These are phyloP conservation scores for Penicillium tannophilum DNA, from an alignment of 495 filamentous ascomycete species.

Conservation along the genomic window DNA sequence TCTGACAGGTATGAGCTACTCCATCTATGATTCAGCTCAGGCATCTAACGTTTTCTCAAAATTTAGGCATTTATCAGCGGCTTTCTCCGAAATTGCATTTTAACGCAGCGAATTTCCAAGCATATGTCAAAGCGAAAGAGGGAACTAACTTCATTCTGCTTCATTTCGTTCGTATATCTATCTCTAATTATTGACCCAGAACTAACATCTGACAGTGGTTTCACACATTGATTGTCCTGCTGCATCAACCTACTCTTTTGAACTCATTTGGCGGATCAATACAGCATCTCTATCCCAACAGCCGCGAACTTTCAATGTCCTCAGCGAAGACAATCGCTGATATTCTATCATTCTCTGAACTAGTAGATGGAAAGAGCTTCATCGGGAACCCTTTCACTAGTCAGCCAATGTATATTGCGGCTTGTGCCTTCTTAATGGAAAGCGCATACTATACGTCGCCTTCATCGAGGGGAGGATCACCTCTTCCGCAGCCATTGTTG, in stretches of 20 bases:
- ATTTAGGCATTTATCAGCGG: conserved; percentile 64
- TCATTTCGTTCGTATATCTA: conserved; percentile 56
- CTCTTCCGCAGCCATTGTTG: conserved; percentile 36
- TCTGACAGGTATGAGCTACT: conserved; percentile 51
- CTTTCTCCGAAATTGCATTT: conserved; percentile 74
- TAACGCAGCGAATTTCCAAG: conserved; percentile 74
- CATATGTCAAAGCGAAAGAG: conserved; percentile 74
- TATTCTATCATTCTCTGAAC: conserved; percentile 76
- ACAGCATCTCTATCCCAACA: conserved; percentile 71
- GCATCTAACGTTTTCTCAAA: neutral
- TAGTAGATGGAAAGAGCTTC: conserved; percentile 77
- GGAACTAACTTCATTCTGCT: conserved; percentile 84
- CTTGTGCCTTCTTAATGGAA: conserved; percentile 83
- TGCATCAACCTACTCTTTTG: conserved; percentile 79
- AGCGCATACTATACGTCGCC: conserved; percentile 55
- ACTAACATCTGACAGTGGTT: conserved; percentile 60
- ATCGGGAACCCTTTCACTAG: conserved; percentile 86
- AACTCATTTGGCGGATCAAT: conserved; percentile 73
- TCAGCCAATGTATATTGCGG: conserved; percentile 88
- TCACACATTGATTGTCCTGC: conserved; percentile 79
- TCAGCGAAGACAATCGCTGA: conserved; percentile 88
- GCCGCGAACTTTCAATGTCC: conserved; percentile 79
- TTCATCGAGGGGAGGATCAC: conserved; percentile 35
- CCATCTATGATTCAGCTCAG: neutral
- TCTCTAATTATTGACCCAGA: neutral